Conservation (phyloP, 352 stramenopile genomes). For the Pseudoperonospora humuli region DNA sequence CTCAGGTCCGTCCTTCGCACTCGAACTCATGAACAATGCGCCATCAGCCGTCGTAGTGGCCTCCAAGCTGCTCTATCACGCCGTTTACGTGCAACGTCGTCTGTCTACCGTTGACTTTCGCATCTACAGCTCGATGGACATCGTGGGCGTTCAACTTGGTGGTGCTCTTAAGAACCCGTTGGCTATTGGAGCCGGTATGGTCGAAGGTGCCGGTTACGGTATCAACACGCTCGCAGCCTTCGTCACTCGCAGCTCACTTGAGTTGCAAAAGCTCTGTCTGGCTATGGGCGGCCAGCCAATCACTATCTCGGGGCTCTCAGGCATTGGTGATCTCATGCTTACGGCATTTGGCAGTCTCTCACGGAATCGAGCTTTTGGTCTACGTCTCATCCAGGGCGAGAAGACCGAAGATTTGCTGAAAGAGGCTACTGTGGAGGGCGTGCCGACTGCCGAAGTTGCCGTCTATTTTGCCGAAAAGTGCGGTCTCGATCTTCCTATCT, state of each 20-base stretch:
- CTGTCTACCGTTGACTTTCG: conserved; percentile 89
- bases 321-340: conserved; percentile 92
- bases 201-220: conserved; percentile 93
- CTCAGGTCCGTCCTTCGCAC: conserved; percentile 92
- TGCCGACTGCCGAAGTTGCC: conserved; percentile 92
- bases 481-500: conserved; percentile 88
- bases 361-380: conserved; percentile 92
- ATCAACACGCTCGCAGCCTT: conserved; percentile 94
- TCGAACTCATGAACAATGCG: conserved; percentile 93
- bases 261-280: conserved; percentile 94
- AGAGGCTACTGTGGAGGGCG: conserved; percentile 88
- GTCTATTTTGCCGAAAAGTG: conserved; percentile 88
- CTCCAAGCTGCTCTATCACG: conserved; percentile 88
- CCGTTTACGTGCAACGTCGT: conserved; percentile 72
- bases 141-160: no score
- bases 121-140: no score
- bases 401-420: conserved; percentile 91
- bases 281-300: conserved; percentile 91
- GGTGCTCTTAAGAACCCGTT: no score
- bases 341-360: conserved; percentile 95
- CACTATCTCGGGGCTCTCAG: conserved; percentile 92
- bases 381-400: conserved; percentile 89
- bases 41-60: conserved; percentile 94
- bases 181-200: no score
- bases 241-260: conserved; percentile 92